Base-by-base conservation (phyloP, 2,329 filamentous ascomycete genomes). In the Colletotrichum sp. region DNA sequence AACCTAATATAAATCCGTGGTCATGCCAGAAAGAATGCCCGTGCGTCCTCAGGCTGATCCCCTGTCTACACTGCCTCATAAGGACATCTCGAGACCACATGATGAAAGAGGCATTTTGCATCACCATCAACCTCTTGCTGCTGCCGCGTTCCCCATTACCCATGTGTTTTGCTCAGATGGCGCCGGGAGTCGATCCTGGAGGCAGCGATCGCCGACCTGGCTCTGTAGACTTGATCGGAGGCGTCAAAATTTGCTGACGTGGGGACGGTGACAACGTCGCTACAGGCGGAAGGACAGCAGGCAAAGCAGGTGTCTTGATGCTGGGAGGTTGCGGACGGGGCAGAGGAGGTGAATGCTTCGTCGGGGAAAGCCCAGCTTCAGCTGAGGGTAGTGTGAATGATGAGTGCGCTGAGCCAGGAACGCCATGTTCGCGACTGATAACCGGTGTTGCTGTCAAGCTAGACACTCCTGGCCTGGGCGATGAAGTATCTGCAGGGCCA, bases 261-360 rank as follows among this genome's bases (percentile, higher is more conserved):
- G 90, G 88, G 57, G 89, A 91, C 1, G 92, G 92, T 12, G 91
- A 89, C 64, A 94, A 81, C 2, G 90, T 86, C 55, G 90, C 88
- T 3, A 89, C 83, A 0, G 92, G 92, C 7, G 92, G 92, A 4
- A 93, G 84, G 28, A 93, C 87, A 1, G 89, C 85, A 16, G 85
- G 82, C 21, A 30, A 82, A 81, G 49, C 74, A 24, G 76, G 68
- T 3, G 72, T 73, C 34, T 72, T 76, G 57, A 67, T 57, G 30
- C 69, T 72, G 13, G 77, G 55, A 16, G 76, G 70, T 30, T 77
- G 69, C 8, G 72, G 69, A 55, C 77, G 76, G 36, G 81, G 80
- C n/a, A 84, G 82, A 24, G 86, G 84, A 28, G 89, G 88, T 18
- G 89, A 90, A 69, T 89, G 87, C 79, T 91, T 91, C 32, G 84